Conservation (phyloP, 2,329 filamentous ascomycete genomes). For the Colletotrichum brevisporum region DNA sequence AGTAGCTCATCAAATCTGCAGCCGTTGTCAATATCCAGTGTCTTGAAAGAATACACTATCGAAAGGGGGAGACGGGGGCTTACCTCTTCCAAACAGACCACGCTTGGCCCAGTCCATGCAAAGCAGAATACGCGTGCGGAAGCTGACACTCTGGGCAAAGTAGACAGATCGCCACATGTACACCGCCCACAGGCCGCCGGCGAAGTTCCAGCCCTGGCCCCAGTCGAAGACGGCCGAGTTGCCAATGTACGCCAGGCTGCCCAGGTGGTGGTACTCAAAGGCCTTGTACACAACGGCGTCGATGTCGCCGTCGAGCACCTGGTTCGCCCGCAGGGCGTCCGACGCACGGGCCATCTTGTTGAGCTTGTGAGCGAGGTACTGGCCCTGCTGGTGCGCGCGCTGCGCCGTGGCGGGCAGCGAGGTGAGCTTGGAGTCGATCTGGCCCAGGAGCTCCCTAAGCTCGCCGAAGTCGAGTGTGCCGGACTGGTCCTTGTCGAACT, state of each 20-base stretch:
- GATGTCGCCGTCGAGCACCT: slow-evolving; percentile 88
- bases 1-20: slow-evolving; percentile 55
- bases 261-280: slow-evolving; percentile 94
- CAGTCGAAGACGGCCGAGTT: slow-evolving; percentile 97
- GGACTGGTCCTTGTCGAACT: slow-evolving; percentile 93
- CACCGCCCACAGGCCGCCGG: slow-evolving; percentile 90
- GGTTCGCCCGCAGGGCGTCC: slow-evolving; percentile 82
- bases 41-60: background rate
- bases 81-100: slow-evolving; percentile 94
- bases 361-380: slow-evolving; percentile 93
- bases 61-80: slow-evolving; percentile 51
- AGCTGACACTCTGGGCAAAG: slow-evolving; percentile 96
- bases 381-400: slow-evolving; percentile 94
- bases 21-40: background rate
- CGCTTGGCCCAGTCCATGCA: slow-evolving; percentile 99
- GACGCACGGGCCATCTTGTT: slow-evolving; percentile 88
- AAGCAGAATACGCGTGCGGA: slow-evolving; percentile 88
- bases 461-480: slow-evolving; percentile 96
- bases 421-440: slow-evolving; percentile 96
- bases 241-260: slow-evolving; percentile 93
- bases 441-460: slow-evolving; percentile 86
- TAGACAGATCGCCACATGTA: slow-evolving; percentile 98
- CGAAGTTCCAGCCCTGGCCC: slow-evolving; percentile 80
- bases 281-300: slow-evolving; percentile 94
- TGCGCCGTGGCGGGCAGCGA: slow-evolving; percentile 96